Evolutionary conservation across 495 filamentous ascomycete species (phyloP), one percentile per base, ranked within the genome.

Genomic region (Aspergillus asperescens): DNA sequence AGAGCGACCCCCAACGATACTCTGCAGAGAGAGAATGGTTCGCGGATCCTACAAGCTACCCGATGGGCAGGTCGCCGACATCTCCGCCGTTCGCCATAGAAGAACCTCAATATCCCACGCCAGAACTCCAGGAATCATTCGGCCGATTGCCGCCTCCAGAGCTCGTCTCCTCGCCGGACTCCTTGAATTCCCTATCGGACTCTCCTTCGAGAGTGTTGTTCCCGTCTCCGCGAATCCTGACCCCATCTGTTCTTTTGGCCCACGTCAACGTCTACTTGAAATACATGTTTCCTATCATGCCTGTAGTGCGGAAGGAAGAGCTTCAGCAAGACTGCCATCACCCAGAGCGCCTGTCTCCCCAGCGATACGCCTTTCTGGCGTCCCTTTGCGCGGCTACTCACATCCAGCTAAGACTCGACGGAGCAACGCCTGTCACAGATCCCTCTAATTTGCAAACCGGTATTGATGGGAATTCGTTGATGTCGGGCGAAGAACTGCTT

Each of bases 341-440:
- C 80, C 62, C 81, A 72, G 68, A 68, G 27, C 61, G 55, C 9
- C 40, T 75, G 35, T 83, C 81, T n/a, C 66, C 81, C 18, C 85
- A 87, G 52, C 78, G 85, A 10, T 95, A 95, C 68, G 89, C 88
- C 40, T 80, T 94, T 31, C 65, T 95, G 31, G 81, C 82, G 2
- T 82, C 89, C 6, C 68, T 95, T 2, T 93, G 87, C 61, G 87
- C 87, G 1, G 90, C 87, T 60, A 89, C 91, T 60, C 82, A 90
- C 72, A 88, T 93, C 18, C 90, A 95, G 61, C 83, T 92, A 34
- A 71, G 75, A 15, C 54, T 81, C 0, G 72, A 80, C 72, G 77
- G 72, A 4, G 71, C 80, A 22, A 77, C 79, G 0, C 65, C 73
- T 5, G 73, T 73, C 23, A 72, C 83, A 42, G 77, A 79, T 40